These are phyloP conservation scores for Typha latifolia DNA, from an alignment of 176 grass and related monocot genomes.

Conservation along the genomic window DNA sequence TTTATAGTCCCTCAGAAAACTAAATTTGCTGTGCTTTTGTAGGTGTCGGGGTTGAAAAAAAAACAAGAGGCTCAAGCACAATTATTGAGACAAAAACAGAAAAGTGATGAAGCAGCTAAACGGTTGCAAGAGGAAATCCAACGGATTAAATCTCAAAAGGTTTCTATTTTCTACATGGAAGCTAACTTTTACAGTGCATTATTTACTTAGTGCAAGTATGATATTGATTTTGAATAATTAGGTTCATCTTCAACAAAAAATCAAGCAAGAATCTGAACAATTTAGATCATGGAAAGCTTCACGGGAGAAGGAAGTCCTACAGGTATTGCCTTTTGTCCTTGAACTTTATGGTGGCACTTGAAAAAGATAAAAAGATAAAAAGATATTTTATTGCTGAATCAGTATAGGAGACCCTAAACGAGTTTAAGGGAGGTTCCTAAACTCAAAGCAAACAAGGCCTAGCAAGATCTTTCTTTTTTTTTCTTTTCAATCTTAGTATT, in stretches of 20 bases:
- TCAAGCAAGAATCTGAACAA: conserved; percentile 96
- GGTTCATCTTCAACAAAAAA: conserved; percentile 97
- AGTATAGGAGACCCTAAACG: too few species aligned
- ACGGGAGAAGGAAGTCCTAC: conserved; percentile 90
- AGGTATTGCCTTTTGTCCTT: conserved; percentile 44
- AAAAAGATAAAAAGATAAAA: too few species aligned
- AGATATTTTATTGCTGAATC: too few species aligned
- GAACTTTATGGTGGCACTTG: background rate
- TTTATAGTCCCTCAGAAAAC: background rate
- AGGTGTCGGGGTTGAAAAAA: conserved; percentile 87
- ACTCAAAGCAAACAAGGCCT: too few species aligned
- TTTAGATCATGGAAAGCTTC: conserved; percentile 92
- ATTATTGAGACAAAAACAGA: conserved; percentile 79
- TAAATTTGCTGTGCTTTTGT: background rate
- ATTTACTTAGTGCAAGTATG: background rate
- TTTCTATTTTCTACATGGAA: conserved; percentile 2
- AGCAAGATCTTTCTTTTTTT: too few species aligned
- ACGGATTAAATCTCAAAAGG: conserved; percentile 91
- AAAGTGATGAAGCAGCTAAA: conserved; percentile 72
- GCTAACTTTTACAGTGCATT: background rate
- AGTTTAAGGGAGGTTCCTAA: too few species aligned
- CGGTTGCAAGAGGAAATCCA: conserved; percentile 82
- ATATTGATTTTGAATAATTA: conserved; percentile 16
- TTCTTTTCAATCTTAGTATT: too few species aligned
- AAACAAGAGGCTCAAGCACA: conserved; percentile 82